A percentile compares a stretch with the other conserved stretches of the same genome.
Conservation (phyloP, 2,329 filamentous ascomycete genomes). For the Botryotinia convoluta region DNA sequence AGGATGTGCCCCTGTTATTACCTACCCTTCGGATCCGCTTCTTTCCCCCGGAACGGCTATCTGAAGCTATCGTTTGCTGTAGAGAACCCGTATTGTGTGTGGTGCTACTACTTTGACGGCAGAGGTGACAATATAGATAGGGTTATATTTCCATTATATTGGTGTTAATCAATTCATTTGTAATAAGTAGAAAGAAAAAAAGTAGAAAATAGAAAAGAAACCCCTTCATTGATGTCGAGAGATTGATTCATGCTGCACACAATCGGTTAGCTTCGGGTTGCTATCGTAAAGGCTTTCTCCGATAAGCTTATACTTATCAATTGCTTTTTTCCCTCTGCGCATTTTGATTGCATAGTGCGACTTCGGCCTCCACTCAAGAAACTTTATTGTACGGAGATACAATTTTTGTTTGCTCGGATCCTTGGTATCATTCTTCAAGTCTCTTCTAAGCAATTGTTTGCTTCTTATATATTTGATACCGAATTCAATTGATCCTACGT, state of each 20-base stretch:
- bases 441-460: neutral
- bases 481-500: neutral
- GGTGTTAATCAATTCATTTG: too few species aligned
- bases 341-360: neutral
- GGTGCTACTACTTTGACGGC: neutral
- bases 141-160: neutral
- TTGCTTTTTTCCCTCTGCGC: neutral
- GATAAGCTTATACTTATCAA: neutral
- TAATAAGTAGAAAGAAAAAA: neutral
- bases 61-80: neutral
- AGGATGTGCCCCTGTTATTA: neutral
- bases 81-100: neutral
- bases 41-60: conserved; percentile 1
- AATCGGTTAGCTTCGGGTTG: conserved; percentile 4
- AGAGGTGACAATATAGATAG: too few species aligned
- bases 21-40: conserved; percentile 9
- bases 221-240: neutral
- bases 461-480: neutral
- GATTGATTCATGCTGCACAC: neutral
- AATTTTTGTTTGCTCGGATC: neutral
- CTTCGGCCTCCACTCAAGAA: conserved; percentile 5
- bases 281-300: conserved; percentile 6
- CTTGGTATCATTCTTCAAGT: neutral
- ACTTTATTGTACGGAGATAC: conserved; percentile 2
- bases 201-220: neutral